Percentiles rank a stretch among this genome's conserved stretches.
Evolutionary conservation across 345 rosid species (phyloP).

Genomic region (Gossypium anomalum): DNA sequence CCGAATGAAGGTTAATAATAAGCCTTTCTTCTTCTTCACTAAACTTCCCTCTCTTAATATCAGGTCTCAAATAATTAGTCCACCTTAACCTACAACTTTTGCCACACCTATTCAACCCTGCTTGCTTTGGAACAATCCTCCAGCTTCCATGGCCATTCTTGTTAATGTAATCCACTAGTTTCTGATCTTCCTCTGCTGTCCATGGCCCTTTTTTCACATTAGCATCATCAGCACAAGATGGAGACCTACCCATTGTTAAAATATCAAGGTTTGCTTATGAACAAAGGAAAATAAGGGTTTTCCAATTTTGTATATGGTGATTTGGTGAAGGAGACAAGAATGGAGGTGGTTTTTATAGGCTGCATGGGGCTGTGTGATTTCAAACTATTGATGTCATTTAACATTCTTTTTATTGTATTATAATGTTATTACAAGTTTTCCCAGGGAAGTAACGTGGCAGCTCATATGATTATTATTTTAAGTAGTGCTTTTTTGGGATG

Average conservation of each 20-base stretch:
- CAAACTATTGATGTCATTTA: constrained; percentile 22
- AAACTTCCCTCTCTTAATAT: constrained; percentile 78
- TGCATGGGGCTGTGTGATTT: constrained; percentile 13
- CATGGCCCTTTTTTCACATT: constrained; percentile 80
- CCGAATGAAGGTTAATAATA: constrained; percentile 60
- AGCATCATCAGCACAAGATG: constrained; percentile 38
- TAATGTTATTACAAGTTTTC: constrained; percentile 1
- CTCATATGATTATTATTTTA: not conserved
- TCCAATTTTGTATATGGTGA: not conserved
- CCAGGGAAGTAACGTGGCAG: constrained; percentile 14
- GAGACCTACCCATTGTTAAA: constrained; percentile 43
- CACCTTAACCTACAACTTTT: constrained; percentile 88
- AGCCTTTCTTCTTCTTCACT: constrained; percentile 68
- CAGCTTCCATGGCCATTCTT: constrained; percentile 66
- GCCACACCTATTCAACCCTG: constrained; percentile 84
- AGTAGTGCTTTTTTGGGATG: not conserved
- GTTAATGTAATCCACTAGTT: constrained; percentile 44
- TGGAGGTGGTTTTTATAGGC: constrained; percentile 19
- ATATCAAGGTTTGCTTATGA: not conserved
- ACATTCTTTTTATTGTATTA: not conserved
- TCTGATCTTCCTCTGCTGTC: constrained; percentile 70
- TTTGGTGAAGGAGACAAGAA: not conserved
- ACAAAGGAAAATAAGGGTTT: not conserved
- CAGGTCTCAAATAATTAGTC: constrained; percentile 90
- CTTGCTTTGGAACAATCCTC: constrained; percentile 65